Evolutionary conservation across 805 yeast genomes (phyloP).

Genomic region (Ogataea trehaloabstinens): DNA sequence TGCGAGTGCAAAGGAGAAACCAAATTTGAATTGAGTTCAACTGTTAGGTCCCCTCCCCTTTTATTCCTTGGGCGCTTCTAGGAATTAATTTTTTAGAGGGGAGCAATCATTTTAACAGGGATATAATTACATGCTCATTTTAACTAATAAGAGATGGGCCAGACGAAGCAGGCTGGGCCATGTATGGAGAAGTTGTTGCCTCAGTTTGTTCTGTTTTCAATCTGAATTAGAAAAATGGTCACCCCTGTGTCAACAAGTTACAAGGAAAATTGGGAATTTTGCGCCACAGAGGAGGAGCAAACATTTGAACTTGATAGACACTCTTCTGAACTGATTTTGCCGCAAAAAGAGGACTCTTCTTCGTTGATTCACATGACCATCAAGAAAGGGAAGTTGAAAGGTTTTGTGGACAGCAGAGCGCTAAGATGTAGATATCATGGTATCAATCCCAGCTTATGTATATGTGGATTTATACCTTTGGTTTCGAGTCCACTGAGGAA

Average conservation of each 20-base stretch:
- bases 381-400: constrained; percentile 21
- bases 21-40: constrained; percentile 1
- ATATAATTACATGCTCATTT: no score
- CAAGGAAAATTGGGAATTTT: constrained; percentile 11
- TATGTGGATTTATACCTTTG: constrained; percentile 18
- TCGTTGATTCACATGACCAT: constrained; percentile 4
- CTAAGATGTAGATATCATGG: constrained; percentile 20
- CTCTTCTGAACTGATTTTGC: no score
- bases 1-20: constrained; percentile 16
- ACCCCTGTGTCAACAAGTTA: constrained; percentile 1
- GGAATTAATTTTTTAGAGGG: background rate
- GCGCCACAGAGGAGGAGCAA: constrained; percentile 1
- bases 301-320: background rate
- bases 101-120: no score
- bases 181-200: no score
- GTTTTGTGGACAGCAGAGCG: constrained; percentile 18
- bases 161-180: no score
- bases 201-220: background rate
- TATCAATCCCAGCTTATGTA: constrained; percentile 14
- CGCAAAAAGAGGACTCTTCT: no score
- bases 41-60: background rate
- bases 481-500: constrained; percentile 21
- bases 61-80: constrained; percentile 3
- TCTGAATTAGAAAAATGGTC: background rate
- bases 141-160: no score